phyloP scores from a whole-genome alignment of 495 filamentous ascomycete species.

The Penicillium waksmanii region DNA sequence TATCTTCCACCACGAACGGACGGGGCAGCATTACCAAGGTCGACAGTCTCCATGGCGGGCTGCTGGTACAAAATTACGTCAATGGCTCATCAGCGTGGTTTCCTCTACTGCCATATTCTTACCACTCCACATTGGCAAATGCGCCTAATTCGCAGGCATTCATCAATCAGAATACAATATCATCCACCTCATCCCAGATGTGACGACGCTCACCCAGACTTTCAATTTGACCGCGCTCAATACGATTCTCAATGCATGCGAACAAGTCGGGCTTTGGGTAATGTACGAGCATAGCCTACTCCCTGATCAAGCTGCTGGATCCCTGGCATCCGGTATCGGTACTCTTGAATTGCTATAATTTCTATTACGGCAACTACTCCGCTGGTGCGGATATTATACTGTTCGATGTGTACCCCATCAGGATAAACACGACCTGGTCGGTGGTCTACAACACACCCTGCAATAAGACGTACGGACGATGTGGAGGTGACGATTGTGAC shows the following conservation, averaged over 20 bases:
- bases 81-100: slow-evolving; percentile 44
- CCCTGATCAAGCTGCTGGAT: slow-evolving; percentile 58
- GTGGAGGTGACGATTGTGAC: slow-evolving; percentile 71
- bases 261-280: slow-evolving; percentile 59
- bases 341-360: slow-evolving; percentile 71
- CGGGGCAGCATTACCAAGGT: slow-evolving; percentile 64
- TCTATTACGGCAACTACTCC: slow-evolving; percentile 65
- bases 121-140: slow-evolving; percentile 62
- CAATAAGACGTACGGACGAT: slow-evolving; percentile 70
- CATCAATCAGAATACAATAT: slow-evolving; percentile 55
- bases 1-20: slow-evolving; percentile 59
- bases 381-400: slow-evolving; percentile 67
- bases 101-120: slow-evolving; percentile 65
- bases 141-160: slow-evolving; percentile 42
- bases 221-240: slow-evolving; percentile 43
- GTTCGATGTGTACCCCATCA: slow-evolving; percentile 68
- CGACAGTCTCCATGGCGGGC: slow-evolving; percentile 62
- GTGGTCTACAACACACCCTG: slow-evolving; percentile 53
- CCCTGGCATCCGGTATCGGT: slow-evolving; percentile 71
- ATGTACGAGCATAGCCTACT: slow-evolving; percentile 57
- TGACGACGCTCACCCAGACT: slow-evolving; percentile 25
- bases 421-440: slow-evolving; percentile 54
- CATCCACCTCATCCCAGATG: slow-evolving; percentile 53
- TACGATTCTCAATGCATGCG: slow-evolving; percentile 57
- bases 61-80: slow-evolving; percentile 43